Base-by-base conservation (phyloP, 2,329 filamentous ascomycete genomes). In the Penicillium brevicompactum region DNA sequence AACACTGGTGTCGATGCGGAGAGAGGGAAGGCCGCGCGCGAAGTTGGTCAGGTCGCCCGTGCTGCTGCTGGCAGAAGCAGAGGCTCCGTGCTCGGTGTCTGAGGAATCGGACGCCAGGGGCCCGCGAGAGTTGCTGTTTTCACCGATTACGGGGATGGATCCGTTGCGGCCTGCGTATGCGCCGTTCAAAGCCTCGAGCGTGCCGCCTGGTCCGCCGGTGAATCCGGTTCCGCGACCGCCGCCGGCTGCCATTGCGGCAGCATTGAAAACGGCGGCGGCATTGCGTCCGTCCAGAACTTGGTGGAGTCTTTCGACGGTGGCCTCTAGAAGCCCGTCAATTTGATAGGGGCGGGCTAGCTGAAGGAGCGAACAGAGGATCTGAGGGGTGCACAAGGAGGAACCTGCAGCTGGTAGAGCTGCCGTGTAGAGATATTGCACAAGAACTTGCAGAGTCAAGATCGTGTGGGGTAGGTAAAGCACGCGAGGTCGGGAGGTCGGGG, bases 231-330 rank as follows among this genome's bases (percentile, higher is more conserved):
- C 90, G 46, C 92, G 86, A 0, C 94, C 94, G 24, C 94, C 92
- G 10, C 94, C 94, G 1, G 94, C 94, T 0, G 92, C 94, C 94
- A 97, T 97, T 50, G 94, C 94, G 0, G 93, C 94, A 0, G 94
- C 94, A 63, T 99, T 99, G 80, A 99, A 99, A 0, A 99, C 92
- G 5, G 94, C 94, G 0, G 94, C 94, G 0, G 94, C 93, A 64
- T 97, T 99, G 45, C 93, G 85, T 46, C 91, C 94, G 71, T 99
- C 94, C 4, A 99, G 84, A 0, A 95, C 84, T 30, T 90, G 84
- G 68, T 99, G 94, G 0, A 99, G 81, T 7, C 93, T 86, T 73
- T 97, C 92, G 9, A 97, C 91, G 1, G 95, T 91, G 0, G 91
- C 91, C 76, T 99, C 94, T 1, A 97, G 80, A 2, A 99, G 82